These are phyloP conservation scores for Trichophyton simii DNA, from an alignment of 2,329 filamentous ascomycete genomes.

Conservation along the genomic window DNA sequence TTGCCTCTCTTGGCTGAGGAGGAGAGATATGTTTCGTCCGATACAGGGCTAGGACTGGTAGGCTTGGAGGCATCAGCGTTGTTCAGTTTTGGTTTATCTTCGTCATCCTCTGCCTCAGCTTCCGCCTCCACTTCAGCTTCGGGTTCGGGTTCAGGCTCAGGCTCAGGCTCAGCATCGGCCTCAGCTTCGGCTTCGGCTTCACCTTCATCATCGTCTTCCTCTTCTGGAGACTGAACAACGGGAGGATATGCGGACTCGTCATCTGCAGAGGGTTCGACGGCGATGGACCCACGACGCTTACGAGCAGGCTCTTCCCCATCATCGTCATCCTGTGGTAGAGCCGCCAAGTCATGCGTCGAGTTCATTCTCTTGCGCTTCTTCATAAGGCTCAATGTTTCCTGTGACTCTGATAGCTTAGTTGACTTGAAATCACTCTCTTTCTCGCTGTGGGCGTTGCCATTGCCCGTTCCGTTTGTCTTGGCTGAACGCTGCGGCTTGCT, in stretches of 20 bases:
- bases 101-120: slow-evolving; percentile 17
- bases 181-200: slow-evolving; percentile 13
- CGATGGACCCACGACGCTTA: slow-evolving; percentile 31
- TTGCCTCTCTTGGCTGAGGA: slow-evolving; percentile 21
- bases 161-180: slow-evolving; percentile 19
- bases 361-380: slow-evolving; percentile 33
- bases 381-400: slow-evolving; percentile 18
- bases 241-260: slow-evolving; percentile 3
- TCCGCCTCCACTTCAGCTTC: slow-evolving; percentile 8
- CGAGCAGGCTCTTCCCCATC: slow-evolving; percentile 28
- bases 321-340: slow-evolving; percentile 7
- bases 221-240: not conserved
- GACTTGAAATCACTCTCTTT: slow-evolving; percentile 14
- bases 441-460: slow-evolving; percentile 15
- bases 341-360: slow-evolving; percentile 23
- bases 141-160: slow-evolving; percentile 14
- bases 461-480: slow-evolving; percentile 22
- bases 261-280: slow-evolving; percentile 17
- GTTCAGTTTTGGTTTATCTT: slow-evolving; percentile 12
- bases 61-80: not conserved
- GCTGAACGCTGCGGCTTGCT: slow-evolving; percentile 26
- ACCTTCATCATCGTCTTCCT: slow-evolving; percentile 21
- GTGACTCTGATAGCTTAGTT: slow-evolving; percentile 7
- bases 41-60: not conserved
- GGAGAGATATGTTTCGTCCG: slow-evolving; percentile 13